These are phyloP conservation scores for Achlya hypogyna DNA, from an alignment of 352 stramenopile genomes.

Conservation along the genomic window DNA sequence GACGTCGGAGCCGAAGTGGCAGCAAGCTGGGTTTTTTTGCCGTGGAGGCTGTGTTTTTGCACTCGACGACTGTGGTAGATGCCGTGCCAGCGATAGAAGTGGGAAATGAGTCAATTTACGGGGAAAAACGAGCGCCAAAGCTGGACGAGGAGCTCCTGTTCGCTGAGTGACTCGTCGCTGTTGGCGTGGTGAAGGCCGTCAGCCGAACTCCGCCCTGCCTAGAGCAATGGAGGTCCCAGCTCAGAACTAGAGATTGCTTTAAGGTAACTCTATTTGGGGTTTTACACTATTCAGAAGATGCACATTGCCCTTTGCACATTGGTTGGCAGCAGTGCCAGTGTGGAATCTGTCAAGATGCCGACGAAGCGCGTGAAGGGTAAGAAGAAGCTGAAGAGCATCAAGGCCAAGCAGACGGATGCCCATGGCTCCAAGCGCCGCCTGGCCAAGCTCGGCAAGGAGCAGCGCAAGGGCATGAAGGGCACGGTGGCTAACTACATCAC, in stretches of 20 bases:
- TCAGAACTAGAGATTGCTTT: background rate
- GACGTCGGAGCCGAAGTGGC: no score
- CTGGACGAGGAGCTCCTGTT: no score
- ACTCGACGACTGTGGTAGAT: no score
- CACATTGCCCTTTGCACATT: background rate
- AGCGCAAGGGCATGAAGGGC: conserved; percentile 71
- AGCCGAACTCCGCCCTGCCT: no score
- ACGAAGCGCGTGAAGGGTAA: conserved; percentile 84
- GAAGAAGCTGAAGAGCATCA: conserved; percentile 88
- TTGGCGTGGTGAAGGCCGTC: no score
- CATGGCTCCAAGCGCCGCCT: conserved; percentile 76
- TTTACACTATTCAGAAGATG: background rate
- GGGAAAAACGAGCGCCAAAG: no score
- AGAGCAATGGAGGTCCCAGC: no score
- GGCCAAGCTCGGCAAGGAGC: conserved; percentile 80
- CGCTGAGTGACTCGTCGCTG: no score
- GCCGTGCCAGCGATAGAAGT: no score
- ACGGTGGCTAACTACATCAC: conserved; percentile 94
- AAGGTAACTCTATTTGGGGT: background rate
- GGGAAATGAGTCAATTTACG: no score
- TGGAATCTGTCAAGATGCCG: conserved; percentile 40
- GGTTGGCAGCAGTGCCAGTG: background rate
- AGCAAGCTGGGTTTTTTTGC: no score
- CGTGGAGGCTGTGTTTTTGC: no score
- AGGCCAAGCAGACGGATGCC: conserved; percentile 75